Base-by-base conservation (phyloP, 169 alveolate species). In the Plasmodium fragile region DNA sequence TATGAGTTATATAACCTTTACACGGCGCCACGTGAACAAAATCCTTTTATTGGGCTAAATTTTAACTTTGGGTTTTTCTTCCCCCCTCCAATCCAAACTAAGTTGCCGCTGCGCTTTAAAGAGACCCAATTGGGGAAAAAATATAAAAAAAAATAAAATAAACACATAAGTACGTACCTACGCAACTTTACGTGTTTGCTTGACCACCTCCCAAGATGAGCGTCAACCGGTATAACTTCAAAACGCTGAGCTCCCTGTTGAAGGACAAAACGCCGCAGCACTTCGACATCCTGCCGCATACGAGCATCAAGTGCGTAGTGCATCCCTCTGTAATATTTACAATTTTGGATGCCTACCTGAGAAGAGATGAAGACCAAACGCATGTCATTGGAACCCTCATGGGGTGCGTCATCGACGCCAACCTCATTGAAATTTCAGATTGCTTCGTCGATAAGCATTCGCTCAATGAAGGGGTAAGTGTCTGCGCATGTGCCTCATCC, bases 401-500 rank as follows among this genome's bases (percentile, higher is more conserved):
- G 87, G 99, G 99, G 4, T 94, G 97, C 1, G 94, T 97, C 36
- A 93, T 96, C 77, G 99, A 98, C 87, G 97, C 98, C 30, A 97
- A 97, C 82, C 92, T 96, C 41, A 96, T 98, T 55, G 98, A 97
- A 92, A 96, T 98, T 77, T 96, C 99, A n/a, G 99, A 98, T 82
- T 98, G 98, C 93, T 98, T 98, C 95, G 98, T 97, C 22, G 99
- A 98, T 81, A 83, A 98, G 28, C 98, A 98, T 85, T 97, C 98
- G 16, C 94, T 97, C 36, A 98, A 98, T 3, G 98, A 97, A 18
- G 98, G 97, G 97, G 98, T 96, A 75, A 49, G 93, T 1, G 34
- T 77, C 16, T 69, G 2, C 18, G 30, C 45, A 13, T 39, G 45
- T 1, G 5, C 5, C 10, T 28, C 52, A 0, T 3, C 41, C 18